Percentiles rank a stretch among this genome's conserved stretches.
Evolutionary conservation across 2,329 filamentous ascomycete species (phyloP).

Genomic region (Xylaria sp.): DNA sequence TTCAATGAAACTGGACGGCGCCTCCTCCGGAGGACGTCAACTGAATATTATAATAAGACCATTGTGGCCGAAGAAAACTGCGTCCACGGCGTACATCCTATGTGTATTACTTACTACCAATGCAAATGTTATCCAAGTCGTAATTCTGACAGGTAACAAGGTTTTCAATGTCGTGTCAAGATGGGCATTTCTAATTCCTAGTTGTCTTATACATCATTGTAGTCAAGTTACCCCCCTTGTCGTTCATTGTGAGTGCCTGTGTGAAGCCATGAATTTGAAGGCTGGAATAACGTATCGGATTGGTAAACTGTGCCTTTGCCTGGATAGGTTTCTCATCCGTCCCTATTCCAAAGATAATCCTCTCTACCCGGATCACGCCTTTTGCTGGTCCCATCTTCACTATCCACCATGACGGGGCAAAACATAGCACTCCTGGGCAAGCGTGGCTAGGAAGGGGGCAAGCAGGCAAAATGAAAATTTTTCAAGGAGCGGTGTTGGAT

Average conservation of each 20-base stretch:
- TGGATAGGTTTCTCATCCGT: neutral
- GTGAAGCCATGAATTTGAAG: no score
- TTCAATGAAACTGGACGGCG: conserved; percentile 17
- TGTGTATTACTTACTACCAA: neutral
- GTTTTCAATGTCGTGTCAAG: neutral
- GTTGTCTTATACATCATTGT: neutral
- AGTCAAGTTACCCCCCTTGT: no score
- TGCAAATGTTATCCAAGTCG: neutral
- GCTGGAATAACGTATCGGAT: no score
- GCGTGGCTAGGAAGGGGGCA: conserved; percentile 2
- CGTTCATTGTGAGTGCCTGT: neutral
- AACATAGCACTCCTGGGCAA: neutral
- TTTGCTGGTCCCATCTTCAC: neutral
- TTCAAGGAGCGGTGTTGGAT: neutral
- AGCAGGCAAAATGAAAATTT: conserved; percentile 1
- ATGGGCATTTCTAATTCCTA: neutral
- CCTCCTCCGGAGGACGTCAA: conserved; percentile 20
- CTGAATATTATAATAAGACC: conserved; percentile 26
- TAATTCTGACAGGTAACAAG: neutral
- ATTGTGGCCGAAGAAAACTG: conserved; percentile 18
- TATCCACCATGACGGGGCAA: neutral
- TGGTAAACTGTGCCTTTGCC: no score
- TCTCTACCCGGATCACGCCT: no score
- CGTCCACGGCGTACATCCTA: neutral
- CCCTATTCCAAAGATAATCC: neutral